phyloP scores from a whole-genome alignment of 345 rosid species.

The Corchorus olitorius region DNA sequence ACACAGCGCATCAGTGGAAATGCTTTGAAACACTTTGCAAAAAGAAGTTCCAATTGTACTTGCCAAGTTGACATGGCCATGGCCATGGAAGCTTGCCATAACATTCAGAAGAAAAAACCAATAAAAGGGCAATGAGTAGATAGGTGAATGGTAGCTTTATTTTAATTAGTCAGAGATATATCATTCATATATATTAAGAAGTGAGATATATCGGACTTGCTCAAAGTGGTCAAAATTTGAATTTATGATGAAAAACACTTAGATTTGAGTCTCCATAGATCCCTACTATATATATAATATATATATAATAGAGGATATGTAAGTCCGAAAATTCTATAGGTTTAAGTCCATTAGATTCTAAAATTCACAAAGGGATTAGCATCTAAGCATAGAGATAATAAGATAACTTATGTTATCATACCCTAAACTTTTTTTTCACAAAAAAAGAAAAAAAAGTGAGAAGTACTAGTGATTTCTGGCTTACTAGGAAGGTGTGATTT shows the following conservation, averaged over 20 bases:
- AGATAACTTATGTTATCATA: too few species aligned
- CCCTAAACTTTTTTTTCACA: too few species aligned
- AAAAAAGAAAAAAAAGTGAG: background rate
- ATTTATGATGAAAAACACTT: too few species aligned
- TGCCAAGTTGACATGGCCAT: background rate
- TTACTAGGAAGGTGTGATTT: constrained; percentile 18
- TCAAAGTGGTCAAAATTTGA: too few species aligned
- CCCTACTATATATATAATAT: too few species aligned
- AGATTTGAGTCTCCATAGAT: too few species aligned
- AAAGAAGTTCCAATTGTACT: background rate
- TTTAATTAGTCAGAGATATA: background rate
- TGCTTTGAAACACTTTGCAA: background rate
- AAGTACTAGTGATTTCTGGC: constrained; percentile 13
- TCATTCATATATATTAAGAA: background rate
- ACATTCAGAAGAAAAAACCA: background rate
- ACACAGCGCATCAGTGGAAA: background rate
- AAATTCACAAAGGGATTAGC: too few species aligned
- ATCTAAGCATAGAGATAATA: too few species aligned
- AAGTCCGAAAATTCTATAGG: too few species aligned
- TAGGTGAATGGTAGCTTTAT: background rate
- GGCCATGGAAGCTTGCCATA: background rate
- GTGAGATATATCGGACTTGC: too few species aligned
- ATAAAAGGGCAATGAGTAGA: background rate
- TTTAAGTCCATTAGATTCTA: too few species aligned
- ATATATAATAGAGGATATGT: too few species aligned